These are phyloP conservation scores for Saccharum spontaneum DNA, from an alignment of 176 grass and related monocot species.

Conservation along the genomic window DNA sequence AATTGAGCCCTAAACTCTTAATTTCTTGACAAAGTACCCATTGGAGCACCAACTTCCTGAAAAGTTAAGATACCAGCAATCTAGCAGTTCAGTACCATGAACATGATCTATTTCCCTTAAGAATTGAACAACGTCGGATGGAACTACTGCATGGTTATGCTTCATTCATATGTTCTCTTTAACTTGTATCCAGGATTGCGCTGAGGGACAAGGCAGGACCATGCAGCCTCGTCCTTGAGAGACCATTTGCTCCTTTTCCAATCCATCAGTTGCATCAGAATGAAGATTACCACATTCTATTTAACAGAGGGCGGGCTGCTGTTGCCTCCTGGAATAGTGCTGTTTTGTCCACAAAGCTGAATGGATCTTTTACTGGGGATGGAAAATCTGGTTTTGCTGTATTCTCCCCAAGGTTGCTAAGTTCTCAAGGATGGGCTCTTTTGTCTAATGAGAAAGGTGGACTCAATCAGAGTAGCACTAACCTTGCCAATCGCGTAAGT, in stretches of 20 bases:
- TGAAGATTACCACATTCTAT: constrained; percentile 68
- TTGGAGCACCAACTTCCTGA: neutral
- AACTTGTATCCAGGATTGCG: constrained; percentile 50
- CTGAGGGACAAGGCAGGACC: constrained; percentile 56
- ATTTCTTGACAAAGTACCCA: neutral
- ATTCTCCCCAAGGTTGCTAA: constrained; percentile 77
- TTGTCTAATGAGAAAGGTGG: constrained; percentile 55
- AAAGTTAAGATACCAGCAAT: neutral
- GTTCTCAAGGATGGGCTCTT: constrained; percentile 60
- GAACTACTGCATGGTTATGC: neutral
- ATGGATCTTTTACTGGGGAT: constrained; percentile 23
- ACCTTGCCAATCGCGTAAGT: constrained; percentile 42
- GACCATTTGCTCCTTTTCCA: constrained; percentile 85
- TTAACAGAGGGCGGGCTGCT: constrained; percentile 78
- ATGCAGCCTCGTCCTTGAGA: constrained; percentile 89
- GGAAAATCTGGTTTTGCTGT: constrained; percentile 75
- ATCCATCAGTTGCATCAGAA: constrained; percentile 83
- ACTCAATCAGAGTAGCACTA: constrained; percentile 35
- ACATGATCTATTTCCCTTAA: neutral
- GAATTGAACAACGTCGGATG: neutral
- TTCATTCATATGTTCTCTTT: constrained; percentile 11
- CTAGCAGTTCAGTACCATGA: neutral
- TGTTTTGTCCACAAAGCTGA: constrained; percentile 46
- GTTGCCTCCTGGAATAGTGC: constrained; percentile 69
- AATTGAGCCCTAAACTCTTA: neutral